These are phyloP conservation scores for Beta macrorhiza DNA, from an alignment of 179 eudicot species.

Conservation along the genomic window DNA sequence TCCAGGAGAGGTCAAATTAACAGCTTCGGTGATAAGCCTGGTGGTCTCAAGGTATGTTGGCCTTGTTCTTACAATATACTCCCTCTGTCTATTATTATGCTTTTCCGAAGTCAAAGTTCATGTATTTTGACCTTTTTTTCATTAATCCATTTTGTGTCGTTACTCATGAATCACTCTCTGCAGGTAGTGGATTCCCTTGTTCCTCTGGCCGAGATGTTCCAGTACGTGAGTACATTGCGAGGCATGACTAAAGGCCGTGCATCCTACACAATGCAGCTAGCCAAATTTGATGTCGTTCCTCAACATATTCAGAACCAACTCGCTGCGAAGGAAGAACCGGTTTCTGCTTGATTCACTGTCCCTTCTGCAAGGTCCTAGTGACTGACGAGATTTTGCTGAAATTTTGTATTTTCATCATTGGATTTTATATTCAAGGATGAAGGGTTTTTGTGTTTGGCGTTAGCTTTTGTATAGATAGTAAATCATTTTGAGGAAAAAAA, in stretches of 20 bases:
- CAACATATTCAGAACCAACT: slow-evolving; percentile 97
- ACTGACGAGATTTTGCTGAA: slow-evolving; percentile 11
- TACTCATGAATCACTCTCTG: slow-evolving; percentile 13
- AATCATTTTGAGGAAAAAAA: slow-evolving; percentile 21
- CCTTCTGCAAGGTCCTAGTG: not conserved
- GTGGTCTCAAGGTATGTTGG: slow-evolving; percentile 83
- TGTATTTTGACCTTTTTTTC: no score
- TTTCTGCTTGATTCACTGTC: slow-evolving; percentile 46
- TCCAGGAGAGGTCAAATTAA: slow-evolving; percentile 96
- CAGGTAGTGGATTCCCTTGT: slow-evolving; percentile 89
- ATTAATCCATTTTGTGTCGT: not conserved
- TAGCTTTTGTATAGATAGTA: slow-evolving; percentile 26
- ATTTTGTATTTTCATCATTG: slow-evolving; percentile 12
- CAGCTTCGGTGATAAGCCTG: slow-evolving; percentile 94
- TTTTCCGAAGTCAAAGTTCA: not conserved
- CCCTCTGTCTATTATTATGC: no score
- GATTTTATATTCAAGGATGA: not conserved
- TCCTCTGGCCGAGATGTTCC: slow-evolving; percentile 96
- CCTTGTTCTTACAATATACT: not conserved
- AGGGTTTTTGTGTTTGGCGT: slow-evolving; percentile 2
- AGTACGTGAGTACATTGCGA: slow-evolving; percentile 82
- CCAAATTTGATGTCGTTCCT: slow-evolving; percentile 87
- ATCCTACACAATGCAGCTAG: slow-evolving; percentile 83
- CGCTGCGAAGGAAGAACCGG: slow-evolving; percentile 68
- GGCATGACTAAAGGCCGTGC: slow-evolving; percentile 98